A percentile compares a stretch with the other conserved stretches of the same genome.
These are phyloP conservation scores for Thalassiosira gravida DNA, from an alignment of 352 stramenopile species.

Conservation along the genomic window DNA sequence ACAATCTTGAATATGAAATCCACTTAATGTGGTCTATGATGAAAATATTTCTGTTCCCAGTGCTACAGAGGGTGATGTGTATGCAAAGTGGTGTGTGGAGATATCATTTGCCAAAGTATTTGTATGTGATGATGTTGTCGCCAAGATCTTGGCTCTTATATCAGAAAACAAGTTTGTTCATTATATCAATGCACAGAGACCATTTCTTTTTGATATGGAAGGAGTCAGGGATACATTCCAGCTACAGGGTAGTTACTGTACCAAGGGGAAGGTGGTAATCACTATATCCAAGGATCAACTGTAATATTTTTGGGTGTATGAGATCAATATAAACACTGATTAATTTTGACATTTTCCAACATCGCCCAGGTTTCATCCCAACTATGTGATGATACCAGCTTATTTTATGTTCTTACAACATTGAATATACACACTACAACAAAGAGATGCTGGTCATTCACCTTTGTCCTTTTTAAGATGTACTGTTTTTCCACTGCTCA, in stretches of 20 bases:
- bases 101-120: conserved; percentile 51
- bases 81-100: conserved; percentile 36
- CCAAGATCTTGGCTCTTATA: conserved; percentile 64
- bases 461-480: too few species aligned
- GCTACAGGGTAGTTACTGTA: conserved; percentile 82
- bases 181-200: conserved; percentile 83
- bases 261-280: conserved; percentile 89
- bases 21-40: conserved; percentile 37
- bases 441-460: too few species aligned
- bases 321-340: too few species aligned
- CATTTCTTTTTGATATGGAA: conserved; percentile 84
- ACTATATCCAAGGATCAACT: conserved; percentile 60
- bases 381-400: too few species aligned
- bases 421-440: too few species aligned
- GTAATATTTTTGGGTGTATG: too few species aligned
- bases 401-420: too few species aligned
- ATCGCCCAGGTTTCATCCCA: too few species aligned
- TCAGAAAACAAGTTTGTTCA: conserved; percentile 69
- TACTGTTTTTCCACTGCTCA: conserved; percentile 55
- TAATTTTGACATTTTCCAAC: too few species aligned
- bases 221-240: conserved; percentile 79
- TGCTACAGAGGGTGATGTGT: conserved; percentile 45
- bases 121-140: conserved; percentile 44
- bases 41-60: conserved; percentile 53
- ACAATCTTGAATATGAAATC: conserved; percentile 53